Evolutionary conservation across 257 asterid genomes (phyloP).

Genomic region (Solanum verrucosum): DNA sequence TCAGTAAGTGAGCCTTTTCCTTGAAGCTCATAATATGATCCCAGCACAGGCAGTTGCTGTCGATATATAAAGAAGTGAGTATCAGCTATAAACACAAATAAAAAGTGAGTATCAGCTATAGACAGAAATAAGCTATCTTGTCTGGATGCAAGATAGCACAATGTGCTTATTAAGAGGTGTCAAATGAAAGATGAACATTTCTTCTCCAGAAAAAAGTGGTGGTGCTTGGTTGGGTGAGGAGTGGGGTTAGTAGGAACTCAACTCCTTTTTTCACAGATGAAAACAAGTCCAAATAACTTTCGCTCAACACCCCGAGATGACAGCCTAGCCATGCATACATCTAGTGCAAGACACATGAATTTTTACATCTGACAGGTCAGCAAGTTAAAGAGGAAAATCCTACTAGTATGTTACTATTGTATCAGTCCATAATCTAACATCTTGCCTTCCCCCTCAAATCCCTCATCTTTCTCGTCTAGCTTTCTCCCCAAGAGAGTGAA

Average conservation of each 20-base stretch:
- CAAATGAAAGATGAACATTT: background rate
- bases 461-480: background rate
- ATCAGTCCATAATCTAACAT: background rate
- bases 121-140: background rate
- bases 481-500: background rate
- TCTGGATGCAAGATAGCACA: conserved; percentile 2
- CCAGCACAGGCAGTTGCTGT: conserved; percentile 44
- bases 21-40: conserved; percentile 55
- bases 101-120: conserved; percentile 30
- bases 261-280: background rate
- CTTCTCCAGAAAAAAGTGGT: background rate
- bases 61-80: conserved; percentile 19
- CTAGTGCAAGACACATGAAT: background rate
- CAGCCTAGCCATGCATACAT: background rate
- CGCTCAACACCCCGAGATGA: background rate
- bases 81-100: conserved; percentile 23
- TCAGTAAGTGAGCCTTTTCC: conserved; percentile 34
- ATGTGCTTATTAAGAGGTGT: background rate
- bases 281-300: background rate
- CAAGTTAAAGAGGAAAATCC: background rate
- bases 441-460: background rate
- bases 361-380: background rate
- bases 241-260: background rate
- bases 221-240: conserved; percentile 1
- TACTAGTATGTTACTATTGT: background rate